Percentiles rank a stretch among this genome's conserved stretches.
phyloP scores from a whole-genome alignment of 306 rosid species.

The Lathyrus tuberosus region DNA sequence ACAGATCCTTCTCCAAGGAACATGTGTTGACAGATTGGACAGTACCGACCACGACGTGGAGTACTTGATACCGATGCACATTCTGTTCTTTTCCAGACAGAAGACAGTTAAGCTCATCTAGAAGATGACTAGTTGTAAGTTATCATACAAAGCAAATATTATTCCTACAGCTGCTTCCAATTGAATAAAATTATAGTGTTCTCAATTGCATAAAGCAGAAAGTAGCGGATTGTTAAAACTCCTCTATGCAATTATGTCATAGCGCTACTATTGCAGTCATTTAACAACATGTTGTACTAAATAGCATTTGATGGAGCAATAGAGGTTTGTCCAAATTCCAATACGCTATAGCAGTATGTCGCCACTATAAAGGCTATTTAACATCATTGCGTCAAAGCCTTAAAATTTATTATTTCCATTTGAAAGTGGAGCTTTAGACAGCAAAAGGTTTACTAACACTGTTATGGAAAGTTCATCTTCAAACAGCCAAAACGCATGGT shows the following conservation, averaged over 20 bases:
- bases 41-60: conserved; percentile 89
- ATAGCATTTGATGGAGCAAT: too few species aligned
- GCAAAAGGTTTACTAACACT: conserved; percentile 10
- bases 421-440: conserved; percentile 20
- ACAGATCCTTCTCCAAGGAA: conserved; percentile 70
- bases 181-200: neutral
- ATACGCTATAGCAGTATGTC: too few species aligned
- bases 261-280: too few species aligned
- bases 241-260: too few species aligned
- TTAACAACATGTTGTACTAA: too few species aligned
- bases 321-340: too few species aligned
- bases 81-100: conserved; percentile 64
- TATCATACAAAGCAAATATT: conserved; percentile 28
- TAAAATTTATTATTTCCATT: conserved; percentile 17
- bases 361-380: too few species aligned
- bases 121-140: conserved; percentile 6
- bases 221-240: too few species aligned
- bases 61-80: conserved; percentile 76
- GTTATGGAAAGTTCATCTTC: conserved; percentile 19
- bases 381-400: neutral
- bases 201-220: too few species aligned
- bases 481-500: conserved; percentile 37
- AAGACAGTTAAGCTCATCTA: conserved; percentile 26
- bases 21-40: conserved; percentile 83
- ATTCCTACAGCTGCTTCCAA: conserved; percentile 7